phyloP scores from a whole-genome alignment of 768 basidiomycete genomes.

The Tricholoma furcatifolium region DNA sequence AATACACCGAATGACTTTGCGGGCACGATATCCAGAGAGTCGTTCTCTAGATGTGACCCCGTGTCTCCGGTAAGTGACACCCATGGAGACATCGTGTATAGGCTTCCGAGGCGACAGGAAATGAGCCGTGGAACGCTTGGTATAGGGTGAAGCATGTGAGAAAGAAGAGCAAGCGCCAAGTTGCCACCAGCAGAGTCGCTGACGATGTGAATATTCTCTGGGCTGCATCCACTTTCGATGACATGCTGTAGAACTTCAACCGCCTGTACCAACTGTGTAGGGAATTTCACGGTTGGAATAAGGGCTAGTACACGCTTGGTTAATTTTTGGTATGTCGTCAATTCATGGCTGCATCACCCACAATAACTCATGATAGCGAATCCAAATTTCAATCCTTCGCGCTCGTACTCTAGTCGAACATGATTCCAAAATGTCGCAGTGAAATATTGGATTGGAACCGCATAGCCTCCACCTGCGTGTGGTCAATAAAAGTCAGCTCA shows the following conservation, averaged over 20 bases:
- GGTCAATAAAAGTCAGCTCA: not conserved
- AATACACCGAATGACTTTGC: constrained; percentile 6
- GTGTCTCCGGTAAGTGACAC: constrained; percentile 16
- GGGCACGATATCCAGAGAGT: constrained; percentile 17
- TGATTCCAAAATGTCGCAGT: constrained; percentile 24
- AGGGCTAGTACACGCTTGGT: constrained; percentile 15
- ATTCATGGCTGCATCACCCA: not conserved
- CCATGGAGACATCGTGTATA: constrained; percentile 34
- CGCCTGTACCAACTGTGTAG: constrained; percentile 26
- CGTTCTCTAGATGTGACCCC: constrained; percentile 12
- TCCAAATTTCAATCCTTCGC: constrained; percentile 11
- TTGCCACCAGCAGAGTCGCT: constrained; percentile 34
- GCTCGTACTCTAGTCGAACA: constrained; percentile 11
- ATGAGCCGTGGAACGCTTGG: constrained; percentile 14
- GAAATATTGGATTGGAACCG: constrained; percentile 21
- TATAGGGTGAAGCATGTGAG: constrained; percentile 29
- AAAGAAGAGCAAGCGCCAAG: constrained; percentile 25
- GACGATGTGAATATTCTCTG: constrained; percentile 23
- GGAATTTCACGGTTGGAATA: constrained; percentile 25
- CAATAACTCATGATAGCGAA: constrained; percentile 25
- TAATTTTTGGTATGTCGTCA: not conserved
- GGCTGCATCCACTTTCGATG: constrained; percentile 21
- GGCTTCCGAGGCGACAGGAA: constrained; percentile 18
- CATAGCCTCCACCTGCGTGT: constrained; percentile 27
- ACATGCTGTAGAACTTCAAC: constrained; percentile 25